These are phyloP conservation scores for Vickermania ingenoplastis DNA, from an alignment of 208 protist genomes.

Conservation along the genomic window DNA sequence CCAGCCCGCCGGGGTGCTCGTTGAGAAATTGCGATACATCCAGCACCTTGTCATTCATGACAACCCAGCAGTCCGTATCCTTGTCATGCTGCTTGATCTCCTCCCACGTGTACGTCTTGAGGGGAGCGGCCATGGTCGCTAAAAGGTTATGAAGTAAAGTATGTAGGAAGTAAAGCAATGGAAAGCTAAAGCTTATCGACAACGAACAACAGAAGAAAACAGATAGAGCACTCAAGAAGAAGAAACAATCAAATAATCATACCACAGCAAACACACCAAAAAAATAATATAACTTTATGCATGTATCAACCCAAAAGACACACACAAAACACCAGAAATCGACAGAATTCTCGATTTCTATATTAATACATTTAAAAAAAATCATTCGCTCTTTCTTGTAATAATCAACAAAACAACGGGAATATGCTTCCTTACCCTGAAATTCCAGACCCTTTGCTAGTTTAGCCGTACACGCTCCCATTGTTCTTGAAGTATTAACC, in stretches of 20 bases:
- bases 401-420: no score
- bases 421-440: no score
- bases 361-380: no score
- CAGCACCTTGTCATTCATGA: conserved; percentile 88
- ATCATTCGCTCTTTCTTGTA: no score
- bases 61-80: conserved; percentile 87
- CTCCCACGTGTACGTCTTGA: conserved; percentile 60
- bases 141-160: neutral
- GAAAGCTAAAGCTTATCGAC: neutral
- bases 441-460: no score
- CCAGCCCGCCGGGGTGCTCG: conserved; percentile 86
- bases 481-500: no score
- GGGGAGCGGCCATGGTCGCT: neutral
- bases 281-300: no score
- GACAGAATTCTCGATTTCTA: no score
- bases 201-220: conserved; percentile 8
- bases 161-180: conserved; percentile 1
- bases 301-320: no score
- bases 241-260: neutral
- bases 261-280: conserved; percentile 3
- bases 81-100: conserved; percentile 86
- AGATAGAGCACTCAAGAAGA: neutral
- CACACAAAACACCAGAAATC: no score
- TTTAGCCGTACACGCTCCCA: no score
- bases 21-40: conserved; percentile 84